phyloP scores from a whole-genome alignment of 257 asterid genomes.

The Ophiorrhiza pumila region DNA sequence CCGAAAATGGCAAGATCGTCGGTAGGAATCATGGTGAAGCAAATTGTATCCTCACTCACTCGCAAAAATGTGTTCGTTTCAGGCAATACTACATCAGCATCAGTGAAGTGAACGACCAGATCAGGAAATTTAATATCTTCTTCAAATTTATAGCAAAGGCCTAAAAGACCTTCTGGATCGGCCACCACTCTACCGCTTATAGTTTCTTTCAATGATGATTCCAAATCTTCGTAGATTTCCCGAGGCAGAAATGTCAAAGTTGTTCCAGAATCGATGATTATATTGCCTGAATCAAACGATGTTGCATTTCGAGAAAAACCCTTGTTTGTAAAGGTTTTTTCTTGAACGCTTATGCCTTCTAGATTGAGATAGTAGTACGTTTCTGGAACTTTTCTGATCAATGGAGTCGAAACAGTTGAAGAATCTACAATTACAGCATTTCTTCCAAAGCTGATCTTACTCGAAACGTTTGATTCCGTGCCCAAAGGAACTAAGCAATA shows the following conservation, averaged over 20 bases:
- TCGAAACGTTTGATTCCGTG: slow-evolving; percentile 17
- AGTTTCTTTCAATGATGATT: slow-evolving; percentile 4
- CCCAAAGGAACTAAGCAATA: slow-evolving; percentile 39
- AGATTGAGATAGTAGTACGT: slow-evolving; percentile 41
- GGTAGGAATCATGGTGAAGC: slow-evolving; percentile 34
- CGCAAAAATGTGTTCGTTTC: slow-evolving; percentile 31
- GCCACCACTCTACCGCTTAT: slow-evolving; percentile 14
- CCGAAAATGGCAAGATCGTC: slow-evolving; percentile 36
- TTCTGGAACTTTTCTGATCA: slow-evolving; percentile 26
- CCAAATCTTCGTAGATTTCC: slow-evolving; percentile 24
- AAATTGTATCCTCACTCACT: slow-evolving; percentile 31
- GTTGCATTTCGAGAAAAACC: neutral
- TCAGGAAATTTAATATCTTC: slow-evolving; percentile 19
- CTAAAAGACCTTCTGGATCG: slow-evolving; percentile 14
- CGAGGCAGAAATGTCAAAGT: slow-evolving; percentile 40
- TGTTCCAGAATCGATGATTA: slow-evolving; percentile 65
- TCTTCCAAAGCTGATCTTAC: slow-evolving; percentile 54
- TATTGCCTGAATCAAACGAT: slow-evolving; percentile 25
- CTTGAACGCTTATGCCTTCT: slow-evolving; percentile 43
- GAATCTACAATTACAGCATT: slow-evolving; percentile 29
- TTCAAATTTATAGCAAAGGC: slow-evolving; percentile 29
- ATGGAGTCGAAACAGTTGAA: slow-evolving; percentile 38
- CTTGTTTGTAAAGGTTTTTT: neutral
- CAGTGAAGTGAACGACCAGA: slow-evolving; percentile 36
- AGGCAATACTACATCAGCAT: slow-evolving; percentile 43